Conservation (phyloP, 306 rosid species). For the Cucurbita pepo region DNA sequence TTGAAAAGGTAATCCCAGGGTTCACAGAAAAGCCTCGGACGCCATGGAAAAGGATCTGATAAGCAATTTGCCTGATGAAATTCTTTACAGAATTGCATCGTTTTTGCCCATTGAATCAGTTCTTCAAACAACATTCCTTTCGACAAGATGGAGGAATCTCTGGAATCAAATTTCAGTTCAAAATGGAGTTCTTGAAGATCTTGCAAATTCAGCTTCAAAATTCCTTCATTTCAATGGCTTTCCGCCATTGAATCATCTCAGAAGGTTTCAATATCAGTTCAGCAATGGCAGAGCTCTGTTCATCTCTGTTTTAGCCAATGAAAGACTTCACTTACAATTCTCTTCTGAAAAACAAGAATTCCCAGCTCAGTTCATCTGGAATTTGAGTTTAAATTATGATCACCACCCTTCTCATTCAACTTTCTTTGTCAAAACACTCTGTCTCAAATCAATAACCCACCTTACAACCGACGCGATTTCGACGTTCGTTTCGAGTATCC, state of each 20-base stretch:
- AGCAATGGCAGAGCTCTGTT: conserved; percentile 16
- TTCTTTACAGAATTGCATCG: conserved; percentile 39
- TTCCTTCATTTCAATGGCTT: conserved; percentile 29
- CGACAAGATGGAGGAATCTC: conserved; percentile 47
- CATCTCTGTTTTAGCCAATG: conserved; percentile 33
- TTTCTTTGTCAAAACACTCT: conserved; percentile 40
- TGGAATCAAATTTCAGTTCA: conserved; percentile 34
- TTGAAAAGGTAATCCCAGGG: not conserved
- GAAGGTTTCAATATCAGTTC: conserved; percentile 37
- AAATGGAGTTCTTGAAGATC: conserved; percentile 21
- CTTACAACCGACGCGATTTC: conserved; percentile 31
- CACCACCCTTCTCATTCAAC: conserved; percentile 16
- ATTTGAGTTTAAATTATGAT: conserved; percentile 15
- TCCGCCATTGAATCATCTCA: conserved; percentile 40
- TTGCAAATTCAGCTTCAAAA: conserved; percentile 12
- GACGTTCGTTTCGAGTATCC: conserved; percentile 29
- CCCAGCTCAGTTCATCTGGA: conserved; percentile 21
- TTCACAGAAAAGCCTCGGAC: not conserved
- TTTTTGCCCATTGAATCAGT: conserved; percentile 53
- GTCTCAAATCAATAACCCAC: conserved; percentile 41
- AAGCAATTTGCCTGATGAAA: conserved; percentile 23
- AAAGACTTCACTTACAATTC: conserved; percentile 45
- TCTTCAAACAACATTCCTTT: conserved; percentile 44
- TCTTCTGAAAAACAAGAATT: conserved; percentile 19
- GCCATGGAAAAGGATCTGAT: conserved; percentile 4